phyloP scores from a whole-genome alignment of 345 rosid genomes.

The Eucalyptus viminalis region DNA sequence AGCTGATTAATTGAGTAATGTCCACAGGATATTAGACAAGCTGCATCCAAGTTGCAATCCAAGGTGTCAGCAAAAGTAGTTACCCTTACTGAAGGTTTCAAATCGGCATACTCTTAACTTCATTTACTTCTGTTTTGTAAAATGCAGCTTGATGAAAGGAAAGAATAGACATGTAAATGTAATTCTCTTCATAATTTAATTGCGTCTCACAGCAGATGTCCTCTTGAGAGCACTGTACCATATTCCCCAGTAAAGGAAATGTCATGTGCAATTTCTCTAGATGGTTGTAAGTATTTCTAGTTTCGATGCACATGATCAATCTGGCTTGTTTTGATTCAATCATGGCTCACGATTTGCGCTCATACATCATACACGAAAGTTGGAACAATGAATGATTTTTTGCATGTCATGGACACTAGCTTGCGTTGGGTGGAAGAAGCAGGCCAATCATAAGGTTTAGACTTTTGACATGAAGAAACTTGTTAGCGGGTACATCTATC shows the following conservation, averaged over 20 bases:
- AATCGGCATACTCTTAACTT: conserved; percentile 32
- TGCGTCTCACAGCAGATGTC: background rate
- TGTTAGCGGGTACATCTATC: background rate
- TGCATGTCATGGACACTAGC: background rate
- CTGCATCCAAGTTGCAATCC: conserved; percentile 61
- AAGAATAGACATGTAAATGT: background rate
- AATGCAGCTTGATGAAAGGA: background rate
- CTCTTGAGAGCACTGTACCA: background rate
- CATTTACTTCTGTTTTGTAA: background rate
- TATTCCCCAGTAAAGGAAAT: background rate
- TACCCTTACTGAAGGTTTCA: conserved; percentile 87
- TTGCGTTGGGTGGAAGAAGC: background rate
- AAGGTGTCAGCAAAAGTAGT: conserved; percentile 78
- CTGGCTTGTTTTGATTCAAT: background rate
- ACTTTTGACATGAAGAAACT: background rate
- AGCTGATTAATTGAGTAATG: background rate
- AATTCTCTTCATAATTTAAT: background rate
- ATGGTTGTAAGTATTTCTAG: background rate
- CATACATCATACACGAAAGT: background rate
- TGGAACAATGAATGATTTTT: background rate
- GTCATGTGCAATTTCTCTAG: background rate
- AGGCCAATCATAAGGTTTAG: background rate
- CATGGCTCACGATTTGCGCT: background rate
- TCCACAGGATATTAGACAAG: conserved; percentile 66
- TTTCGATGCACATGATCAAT: background rate